Conservation (phyloP, 2,329 filamentous ascomycete species). For the Monilinia fructicola region DNA sequence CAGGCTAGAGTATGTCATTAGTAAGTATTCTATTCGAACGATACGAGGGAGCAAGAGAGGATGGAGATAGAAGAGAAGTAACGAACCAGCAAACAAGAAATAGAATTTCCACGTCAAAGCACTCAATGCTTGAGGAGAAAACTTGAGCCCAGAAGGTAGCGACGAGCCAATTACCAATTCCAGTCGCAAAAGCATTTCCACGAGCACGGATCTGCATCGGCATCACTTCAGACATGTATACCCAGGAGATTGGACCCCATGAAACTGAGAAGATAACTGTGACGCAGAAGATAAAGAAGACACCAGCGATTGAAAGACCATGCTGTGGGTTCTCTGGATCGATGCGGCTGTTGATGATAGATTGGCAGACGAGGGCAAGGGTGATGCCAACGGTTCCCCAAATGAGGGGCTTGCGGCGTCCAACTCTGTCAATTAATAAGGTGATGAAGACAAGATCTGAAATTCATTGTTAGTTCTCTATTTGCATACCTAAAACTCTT, state of each 20-base stretch:
- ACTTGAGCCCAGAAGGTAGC: slow-evolving; percentile 60
- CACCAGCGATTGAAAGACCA: slow-evolving; percentile 57
- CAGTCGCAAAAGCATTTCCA: slow-evolving; percentile 58
- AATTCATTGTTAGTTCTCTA: neutral
- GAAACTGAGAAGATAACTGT: slow-evolving; percentile 60
- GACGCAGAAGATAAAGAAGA: slow-evolving; percentile 66
- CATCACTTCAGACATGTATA: slow-evolving; percentile 66
- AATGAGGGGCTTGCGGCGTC: slow-evolving; percentile 52
- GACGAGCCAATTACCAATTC: slow-evolving; percentile 59
- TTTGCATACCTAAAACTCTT: neutral
- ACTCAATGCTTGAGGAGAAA: slow-evolving; percentile 52
- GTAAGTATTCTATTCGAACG: neutral
- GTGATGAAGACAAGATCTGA: slow-evolving; percentile 59
- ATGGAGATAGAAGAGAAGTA: neutral
- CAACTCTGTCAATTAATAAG: slow-evolving; percentile 55
- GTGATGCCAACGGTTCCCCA: slow-evolving; percentile 55
- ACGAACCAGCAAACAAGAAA: slow-evolving; percentile 51
- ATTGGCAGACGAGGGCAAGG: slow-evolving; percentile 59
- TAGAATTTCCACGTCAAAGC: slow-evolving; percentile 55
- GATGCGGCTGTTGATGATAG: slow-evolving; percentile 53
- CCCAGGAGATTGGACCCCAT: slow-evolving; percentile 60
- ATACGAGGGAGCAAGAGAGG: too few relatives aligned
- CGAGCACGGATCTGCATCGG: slow-evolving; percentile 64
- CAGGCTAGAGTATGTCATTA: slow-evolving; percentile 25
- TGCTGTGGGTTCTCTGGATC: slow-evolving; percentile 44